Base-by-base conservation (phyloP, 768 basidiomycete species). In the Cubamyces sp. region DNA sequence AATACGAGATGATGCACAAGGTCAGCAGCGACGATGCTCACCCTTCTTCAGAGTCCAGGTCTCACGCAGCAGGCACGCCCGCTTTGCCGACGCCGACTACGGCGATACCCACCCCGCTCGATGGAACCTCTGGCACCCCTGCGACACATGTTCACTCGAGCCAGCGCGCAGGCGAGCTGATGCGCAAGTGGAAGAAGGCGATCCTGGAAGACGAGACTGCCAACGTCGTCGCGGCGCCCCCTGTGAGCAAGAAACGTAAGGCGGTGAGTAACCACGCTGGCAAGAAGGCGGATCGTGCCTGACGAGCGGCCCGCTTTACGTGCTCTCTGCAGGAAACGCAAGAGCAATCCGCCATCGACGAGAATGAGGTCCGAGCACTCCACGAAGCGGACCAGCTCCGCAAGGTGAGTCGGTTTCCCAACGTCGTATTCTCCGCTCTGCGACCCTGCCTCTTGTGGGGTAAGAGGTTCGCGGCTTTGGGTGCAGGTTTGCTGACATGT, bases 1-100 rank as follows among this genome's bases (percentile, higher is more conserved):
- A 90, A 67, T 76, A 85, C 49, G 84, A 87, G 60, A 81, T 83
- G 71, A 94, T 98, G 57, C 90, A 93, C 69, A 86, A 90, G 81
- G 93, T 92, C 61, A 54, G 79, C 61, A 64, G 54, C 16, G 60
- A 56, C 9, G 28, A 60, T 25, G 40, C 57, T 21, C 14, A 50
- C 48, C 25, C 8, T 3, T 47, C 47, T 30, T 28, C 26, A 26
- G 51, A 56, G 28, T 25, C 21, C 18, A 45, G 46, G 45, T 54
- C 53, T 66, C 60, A 66, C 65, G 61, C 58, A 52, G 50, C 57
- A 60, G 61, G 57, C 39, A 66, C 57, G 30, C 43, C 54, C 16
- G 28, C 45, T 9, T 43, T 53, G 26, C 53, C 57, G 55, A 55
- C 51, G 61, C 64, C 28, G 48, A 15, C 18, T 21, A 19, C 28